These are phyloP conservation scores for Geotrichum citri-aurantii DNA, from an alignment of 1,139 yeast genomes.

Conservation along the genomic window DNA sequence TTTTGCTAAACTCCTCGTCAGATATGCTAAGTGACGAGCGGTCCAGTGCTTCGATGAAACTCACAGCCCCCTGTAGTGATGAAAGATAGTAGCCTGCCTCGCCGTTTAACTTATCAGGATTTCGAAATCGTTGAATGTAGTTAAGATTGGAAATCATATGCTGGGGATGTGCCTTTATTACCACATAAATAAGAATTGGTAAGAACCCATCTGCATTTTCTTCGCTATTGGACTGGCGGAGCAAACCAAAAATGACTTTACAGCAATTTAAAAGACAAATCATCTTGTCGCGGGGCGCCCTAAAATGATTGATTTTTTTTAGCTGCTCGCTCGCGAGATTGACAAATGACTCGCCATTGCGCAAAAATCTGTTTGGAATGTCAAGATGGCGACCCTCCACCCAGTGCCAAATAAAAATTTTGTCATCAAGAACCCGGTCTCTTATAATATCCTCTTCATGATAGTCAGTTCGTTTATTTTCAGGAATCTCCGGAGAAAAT, in stretches of 20 bases:
- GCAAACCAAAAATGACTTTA: slow-evolving; percentile 81
- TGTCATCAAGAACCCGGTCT: slow-evolving; percentile 53
- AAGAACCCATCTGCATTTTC: slow-evolving; percentile 93
- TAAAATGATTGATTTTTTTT: slow-evolving; percentile 67
- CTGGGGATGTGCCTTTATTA: slow-evolving; percentile 59
- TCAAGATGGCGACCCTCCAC: slow-evolving; percentile 77
- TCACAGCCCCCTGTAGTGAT: slow-evolving; percentile 79
- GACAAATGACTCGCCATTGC: slow-evolving; percentile 49
- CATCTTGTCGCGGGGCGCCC: slow-evolving; percentile 93
- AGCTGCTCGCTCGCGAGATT: slow-evolving; percentile 64
- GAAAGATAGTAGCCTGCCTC: slow-evolving; percentile 86
- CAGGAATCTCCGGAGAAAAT: slow-evolving; percentile 69
- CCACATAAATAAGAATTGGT: slow-evolving; percentile 76
- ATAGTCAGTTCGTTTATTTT: slow-evolving; percentile 42
- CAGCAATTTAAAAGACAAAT: slow-evolving; percentile 88
- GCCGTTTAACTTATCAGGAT: slow-evolving; percentile 69
- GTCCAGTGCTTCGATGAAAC: slow-evolving; percentile 61
- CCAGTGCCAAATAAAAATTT: slow-evolving; percentile 66
- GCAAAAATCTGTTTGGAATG: slow-evolving; percentile 47
- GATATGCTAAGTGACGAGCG: slow-evolving; percentile 55
- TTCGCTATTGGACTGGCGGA: slow-evolving; percentile 58
- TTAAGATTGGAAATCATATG: slow-evolving; percentile 68
- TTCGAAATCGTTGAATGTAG: slow-evolving; percentile 80
- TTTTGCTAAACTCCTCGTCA: slow-evolving; percentile 52
- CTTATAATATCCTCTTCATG: slow-evolving; percentile 57